Base-by-base conservation (phyloP, 2,329 filamentous ascomycete genomes). In the Colletotrichum musae region DNA sequence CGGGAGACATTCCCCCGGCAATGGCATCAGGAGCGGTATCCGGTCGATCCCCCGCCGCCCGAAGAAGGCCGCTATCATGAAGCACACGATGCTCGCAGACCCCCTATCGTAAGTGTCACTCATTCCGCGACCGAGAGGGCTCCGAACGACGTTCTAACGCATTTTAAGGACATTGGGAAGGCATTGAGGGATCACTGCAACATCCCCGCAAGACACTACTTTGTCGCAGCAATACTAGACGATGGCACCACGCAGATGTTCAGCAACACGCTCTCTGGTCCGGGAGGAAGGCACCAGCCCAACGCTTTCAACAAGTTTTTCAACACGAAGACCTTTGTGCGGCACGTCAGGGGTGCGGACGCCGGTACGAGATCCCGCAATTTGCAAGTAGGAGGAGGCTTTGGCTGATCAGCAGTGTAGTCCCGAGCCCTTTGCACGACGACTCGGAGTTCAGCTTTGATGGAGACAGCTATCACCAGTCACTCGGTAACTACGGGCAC, bases 141-240 rank as follows among this genome's bases (percentile, higher is more conserved):
- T 26, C 13, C n/a, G 5, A 26, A 45, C 24, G 12, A 24, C 13
- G 12, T 16, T 43, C 50, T 58, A 10, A 61, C 67, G 32, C n/a
- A 9, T 4, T 32, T 47, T 36, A 67, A 87, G 85, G 78, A 85
- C 73, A 87, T 89, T 41, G 83, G 84, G 41, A 81, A 84, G 70
- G 86, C 85, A 28, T 77, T 90, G 12, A 80, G 84, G 16, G 83
- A 87, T 57, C 80, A 86, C 48, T 89, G 87, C 72, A 81, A 83
- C 45, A 86, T 89, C 53, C 82, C 84, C 2, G 83, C 83, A 12
- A 81, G 83, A 59, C 80, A 80, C 69, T 89, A 85, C 74, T 88
- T 89, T 71, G 80, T 89, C 41, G 86, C 84, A 12, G 83, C 82
- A 2, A 78, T 87, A 48, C 78, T 82, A 43, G 84, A 87, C 32